Evolutionary conservation across 148 eudicot species (phyloP).

Genomic region (Vaccinium corymbosum): DNA sequence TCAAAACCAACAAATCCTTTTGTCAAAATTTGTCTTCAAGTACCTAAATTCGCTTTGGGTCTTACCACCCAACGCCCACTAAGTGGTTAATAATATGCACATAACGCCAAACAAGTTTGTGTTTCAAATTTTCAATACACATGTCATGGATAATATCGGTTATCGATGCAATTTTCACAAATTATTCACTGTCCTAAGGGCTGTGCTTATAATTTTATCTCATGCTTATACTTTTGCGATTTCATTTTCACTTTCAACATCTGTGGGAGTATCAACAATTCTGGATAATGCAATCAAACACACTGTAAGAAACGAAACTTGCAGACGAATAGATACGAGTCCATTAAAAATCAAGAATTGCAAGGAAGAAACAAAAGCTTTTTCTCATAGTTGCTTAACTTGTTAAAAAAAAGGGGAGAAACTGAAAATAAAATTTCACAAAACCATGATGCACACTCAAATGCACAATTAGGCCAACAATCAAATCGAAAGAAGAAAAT

Average conservation of each 20-base stretch:
- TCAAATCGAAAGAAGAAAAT: not conserved
- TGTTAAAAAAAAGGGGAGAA: not conserved
- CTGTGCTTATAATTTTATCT: not conserved
- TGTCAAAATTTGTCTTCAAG: not conserved
- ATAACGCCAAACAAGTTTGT: too few species aligned
- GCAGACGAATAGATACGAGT: too few species aligned
- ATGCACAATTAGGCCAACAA: not conserved
- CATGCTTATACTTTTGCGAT: not conserved
- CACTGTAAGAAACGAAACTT: not conserved
- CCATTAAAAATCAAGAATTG: too few species aligned
- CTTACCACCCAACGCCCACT: too few species aligned
- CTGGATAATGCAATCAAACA: not conserved
- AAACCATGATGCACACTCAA: not conserved
- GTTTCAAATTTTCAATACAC: too few species aligned
- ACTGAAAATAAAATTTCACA: not conserved
- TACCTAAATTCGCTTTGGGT: not conserved
- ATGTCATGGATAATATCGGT: too few species aligned
- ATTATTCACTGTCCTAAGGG: too few species aligned
- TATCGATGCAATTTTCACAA: too few species aligned
- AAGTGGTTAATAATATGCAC: too few species aligned
- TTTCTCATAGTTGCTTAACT: too few species aligned
- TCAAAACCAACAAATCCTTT: not conserved
- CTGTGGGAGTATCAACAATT: not conserved
- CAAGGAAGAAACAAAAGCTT: too few species aligned
- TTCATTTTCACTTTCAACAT: not conserved